phyloP scores from a whole-genome alignment of 192 early-diverging fungal species.

The Coemansia javaensis region DNA sequence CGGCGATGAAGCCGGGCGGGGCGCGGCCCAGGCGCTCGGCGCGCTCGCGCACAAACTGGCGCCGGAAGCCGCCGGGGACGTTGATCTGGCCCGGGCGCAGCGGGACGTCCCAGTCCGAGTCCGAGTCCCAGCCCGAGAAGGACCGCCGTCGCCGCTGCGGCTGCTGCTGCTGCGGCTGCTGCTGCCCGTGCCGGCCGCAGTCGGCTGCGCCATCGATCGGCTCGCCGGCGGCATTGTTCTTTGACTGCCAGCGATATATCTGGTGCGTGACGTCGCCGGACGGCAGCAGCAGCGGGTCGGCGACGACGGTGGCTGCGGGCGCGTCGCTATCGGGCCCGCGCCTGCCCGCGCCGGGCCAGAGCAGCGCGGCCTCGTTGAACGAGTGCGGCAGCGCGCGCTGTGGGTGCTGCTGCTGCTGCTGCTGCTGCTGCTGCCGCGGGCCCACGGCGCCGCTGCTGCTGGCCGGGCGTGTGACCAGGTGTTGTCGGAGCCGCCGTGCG shows the following conservation, averaged over 20 bases:
- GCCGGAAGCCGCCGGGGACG: slow-evolving; percentile 86
- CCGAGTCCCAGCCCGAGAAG: slow-evolving; percentile 48
- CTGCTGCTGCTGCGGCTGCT: slow-evolving; percentile 14
- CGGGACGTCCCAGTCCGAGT: slow-evolving; percentile 39
- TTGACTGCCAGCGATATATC: slow-evolving; percentile 86
- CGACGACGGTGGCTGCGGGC: slow-evolving; percentile 17
- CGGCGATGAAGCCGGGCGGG: slow-evolving; percentile 68
- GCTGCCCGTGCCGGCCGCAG: too few species aligned
- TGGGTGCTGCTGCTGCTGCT: too few species aligned
- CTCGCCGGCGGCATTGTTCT: slow-evolving; percentile 46
- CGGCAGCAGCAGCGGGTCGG: slow-evolving; percentile 53
- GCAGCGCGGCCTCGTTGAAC: neutral
- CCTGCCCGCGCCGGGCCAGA: too few species aligned
- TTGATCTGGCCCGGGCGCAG: slow-evolving; percentile 46
- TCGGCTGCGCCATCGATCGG: too few species aligned
- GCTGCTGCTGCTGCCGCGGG: too few species aligned
- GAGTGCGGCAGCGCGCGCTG: neutral
- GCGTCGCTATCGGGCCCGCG: too few species aligned
- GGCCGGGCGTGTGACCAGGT: slow-evolving; percentile 61
- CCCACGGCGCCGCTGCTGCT: slow-evolving; percentile 5
- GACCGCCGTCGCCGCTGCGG: slow-evolving; percentile 48
- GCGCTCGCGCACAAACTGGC: slow-evolving; percentile 78
- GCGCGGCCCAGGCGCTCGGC: slow-evolving; percentile 62
- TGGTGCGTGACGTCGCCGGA: slow-evolving; percentile 80
- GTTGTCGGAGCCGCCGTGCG: slow-evolving; percentile 63